These are phyloP conservation scores for Leishmania mexicana DNA, from an alignment of 208 protist species.

Conservation along the genomic window DNA sequence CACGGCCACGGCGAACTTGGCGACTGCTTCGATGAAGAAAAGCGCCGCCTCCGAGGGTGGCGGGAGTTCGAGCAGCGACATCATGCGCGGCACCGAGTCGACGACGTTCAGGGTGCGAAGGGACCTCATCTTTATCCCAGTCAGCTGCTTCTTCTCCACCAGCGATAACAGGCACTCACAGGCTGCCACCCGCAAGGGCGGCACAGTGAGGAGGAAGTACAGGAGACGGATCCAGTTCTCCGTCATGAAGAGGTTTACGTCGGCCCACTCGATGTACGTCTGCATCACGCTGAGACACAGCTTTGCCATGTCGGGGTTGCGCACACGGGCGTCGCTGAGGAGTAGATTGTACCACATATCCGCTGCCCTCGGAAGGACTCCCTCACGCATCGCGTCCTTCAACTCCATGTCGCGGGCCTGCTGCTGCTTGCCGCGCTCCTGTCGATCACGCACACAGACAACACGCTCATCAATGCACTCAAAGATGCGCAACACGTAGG, in stretches of 20 bases:
- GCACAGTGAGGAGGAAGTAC: conserved; percentile 58
- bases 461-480: conserved; percentile 87
- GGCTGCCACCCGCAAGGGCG: conserved; percentile 43
- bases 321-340: conserved; percentile 54
- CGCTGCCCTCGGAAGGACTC: conserved; percentile 58
- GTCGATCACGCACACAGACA: conserved; percentile 61
- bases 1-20: conserved; percentile 49
- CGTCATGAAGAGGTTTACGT: conserved; percentile 63
- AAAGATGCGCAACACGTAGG: conserved; percentile 83
- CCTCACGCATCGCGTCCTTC: conserved; percentile 81
- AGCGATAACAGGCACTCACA: conserved; percentile 69
- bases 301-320: conserved; percentile 49
- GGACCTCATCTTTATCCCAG: conserved; percentile 65
- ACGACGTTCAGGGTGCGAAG: conserved; percentile 59
- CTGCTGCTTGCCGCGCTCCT: conserved; percentile 59
- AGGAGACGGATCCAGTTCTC: conserved; percentile 76
- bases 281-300: conserved; percentile 68
- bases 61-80: conserved; percentile 58
- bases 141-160: conserved; percentile 83
- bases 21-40: conserved; percentile 56
- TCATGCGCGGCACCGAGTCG: conserved; percentile 57
- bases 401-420: conserved; percentile 70
- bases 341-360: conserved; percentile 57
- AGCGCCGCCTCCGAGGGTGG: conserved; percentile 44
- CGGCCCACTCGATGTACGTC: conserved; percentile 84